Evolutionary conservation across 495 filamentous ascomycete species (phyloP).

Genomic region (Hypoxylon rickii): DNA sequence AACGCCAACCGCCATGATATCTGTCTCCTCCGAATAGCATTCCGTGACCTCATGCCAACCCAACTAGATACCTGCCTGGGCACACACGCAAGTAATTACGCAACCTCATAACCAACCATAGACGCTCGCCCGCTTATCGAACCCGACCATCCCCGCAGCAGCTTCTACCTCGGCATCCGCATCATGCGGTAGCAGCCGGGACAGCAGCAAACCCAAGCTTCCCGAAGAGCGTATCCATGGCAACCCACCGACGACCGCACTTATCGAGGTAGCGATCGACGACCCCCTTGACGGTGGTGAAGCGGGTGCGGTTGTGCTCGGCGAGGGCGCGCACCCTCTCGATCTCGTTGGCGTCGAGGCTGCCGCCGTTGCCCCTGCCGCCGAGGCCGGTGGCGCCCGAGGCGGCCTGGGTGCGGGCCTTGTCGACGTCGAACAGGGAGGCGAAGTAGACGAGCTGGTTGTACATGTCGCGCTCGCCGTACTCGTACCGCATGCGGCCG

Average conservation of each 20-base stretch:
- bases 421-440: constrained; percentile 86
- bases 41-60: too few relatives aligned
- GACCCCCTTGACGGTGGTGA: constrained; percentile 73
- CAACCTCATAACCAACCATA: too few relatives aligned
- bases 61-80: too few relatives aligned
- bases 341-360: constrained; percentile 42
- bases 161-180: constrained; percentile 10
- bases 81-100: too few relatives aligned
- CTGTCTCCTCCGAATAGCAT: too few relatives aligned
- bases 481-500: constrained; percentile 89
- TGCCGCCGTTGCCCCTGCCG: constrained; percentile 44
- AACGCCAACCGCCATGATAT: constrained; percentile 10
- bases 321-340: constrained; percentile 71
- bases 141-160: background rate
- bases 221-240: constrained; percentile 87
- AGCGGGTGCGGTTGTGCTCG: constrained; percentile 77
- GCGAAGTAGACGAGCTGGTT: constrained; percentile 92
- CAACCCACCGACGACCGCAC: constrained; percentile 94
- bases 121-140: too few relatives aligned
- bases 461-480: constrained; percentile 85
- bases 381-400: constrained; percentile 34
- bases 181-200: too few relatives aligned
- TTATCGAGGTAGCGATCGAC: constrained; percentile 88
- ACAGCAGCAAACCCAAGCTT: constrained; percentile 54
- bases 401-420: constrained; percentile 61